A percentile compares a stretch with the other conserved stretches of the same genome.
Evolutionary conservation across 176 grass and related monocot species (phyloP).

Genomic region (Eleusine coracana): DNA sequence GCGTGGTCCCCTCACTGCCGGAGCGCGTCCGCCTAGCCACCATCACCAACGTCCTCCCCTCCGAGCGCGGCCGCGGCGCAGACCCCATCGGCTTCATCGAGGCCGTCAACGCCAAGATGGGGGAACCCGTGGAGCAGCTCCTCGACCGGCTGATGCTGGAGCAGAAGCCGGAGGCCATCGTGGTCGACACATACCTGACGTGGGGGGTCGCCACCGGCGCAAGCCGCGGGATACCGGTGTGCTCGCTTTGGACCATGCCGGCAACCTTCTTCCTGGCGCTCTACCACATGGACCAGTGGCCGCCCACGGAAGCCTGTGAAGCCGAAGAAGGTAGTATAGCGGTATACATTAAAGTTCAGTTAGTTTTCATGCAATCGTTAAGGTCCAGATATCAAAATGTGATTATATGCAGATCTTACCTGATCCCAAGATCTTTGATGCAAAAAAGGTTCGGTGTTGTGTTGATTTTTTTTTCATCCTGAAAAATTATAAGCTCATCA

Average conservation of each 20-base stretch:
- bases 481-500: background rate
- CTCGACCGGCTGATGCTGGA: slow-evolving; percentile 41
- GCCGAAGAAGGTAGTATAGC: slow-evolving; percentile 39
- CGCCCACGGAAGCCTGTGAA: slow-evolving; percentile 1
- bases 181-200: slow-evolving; percentile 57
- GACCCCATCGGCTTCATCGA: slow-evolving; percentile 49
- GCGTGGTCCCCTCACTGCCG: slow-evolving; percentile 22
- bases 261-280: slow-evolving; percentile 55
- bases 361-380: background rate
- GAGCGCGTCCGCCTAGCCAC: slow-evolving; percentile 48
- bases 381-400: slow-evolving; percentile 19
- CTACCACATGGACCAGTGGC: slow-evolving; percentile 47
- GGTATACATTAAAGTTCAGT: background rate
- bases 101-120: slow-evolving; percentile 54
- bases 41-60: slow-evolving; percentile 67
- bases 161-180: slow-evolving; percentile 33
- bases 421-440: slow-evolving; percentile 5
- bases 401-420: background rate
- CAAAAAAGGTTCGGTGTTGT: background rate
- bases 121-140: slow-evolving; percentile 49
- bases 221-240: slow-evolving; percentile 54
- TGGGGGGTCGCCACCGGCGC: slow-evolving; percentile 55
- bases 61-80: slow-evolving; percentile 49
- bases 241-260: slow-evolving; percentile 60
- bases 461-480: background rate